Evolutionary conservation across 2,329 filamentous ascomycete genomes (phyloP), one percentile per base, ranked within the genome.

Genomic region (Penicillium decumbens): DNA sequence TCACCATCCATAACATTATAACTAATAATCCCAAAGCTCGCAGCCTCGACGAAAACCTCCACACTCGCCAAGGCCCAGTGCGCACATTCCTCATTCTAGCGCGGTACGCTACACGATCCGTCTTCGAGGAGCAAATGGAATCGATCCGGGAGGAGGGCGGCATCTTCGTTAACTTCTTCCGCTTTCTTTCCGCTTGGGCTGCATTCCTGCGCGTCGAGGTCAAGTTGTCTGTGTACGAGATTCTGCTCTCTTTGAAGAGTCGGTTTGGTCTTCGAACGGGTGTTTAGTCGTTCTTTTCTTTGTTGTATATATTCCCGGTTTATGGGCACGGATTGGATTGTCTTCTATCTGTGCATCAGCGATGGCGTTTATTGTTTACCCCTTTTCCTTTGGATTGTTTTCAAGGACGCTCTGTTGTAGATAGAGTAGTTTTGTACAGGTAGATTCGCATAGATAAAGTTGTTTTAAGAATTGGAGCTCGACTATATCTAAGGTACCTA

Each of bases 31-130:
- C 18, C 18, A 29, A 51, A 81, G 78, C 93, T 13, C 84, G 93
- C 56, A 93, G 87, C 61, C 80, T 98, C 15, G 93, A 98, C 67
- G 93, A 98, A 75, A 91, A 87, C 65, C 61, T 78, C 13, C 75
- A 77, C 46, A 77, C 75, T n/a, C 70, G 71, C 37, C 71, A 82
- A 60, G 82, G 82, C 1, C 81, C 82, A 1, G 72, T 82, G 42
- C 75, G 81, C 30, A 80, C 79, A 3, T 84, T 85, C 63, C 72
- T 85, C 54, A 85, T 85, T 50, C 77, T 85, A 24, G 82, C 82
- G 5, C 76, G 77, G 30, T 85, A 85, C 61, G 82, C 82, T 15
- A 80, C 80, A 13, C 74, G 79, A 38, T 80, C 79, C 7, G 81
- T 85, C 12, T 84, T 81, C 60, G 76, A 83, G 51, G 82, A 85